Conservation (phyloP, 2,329 filamentous ascomycete genomes). For the Alternaria solani region DNA sequence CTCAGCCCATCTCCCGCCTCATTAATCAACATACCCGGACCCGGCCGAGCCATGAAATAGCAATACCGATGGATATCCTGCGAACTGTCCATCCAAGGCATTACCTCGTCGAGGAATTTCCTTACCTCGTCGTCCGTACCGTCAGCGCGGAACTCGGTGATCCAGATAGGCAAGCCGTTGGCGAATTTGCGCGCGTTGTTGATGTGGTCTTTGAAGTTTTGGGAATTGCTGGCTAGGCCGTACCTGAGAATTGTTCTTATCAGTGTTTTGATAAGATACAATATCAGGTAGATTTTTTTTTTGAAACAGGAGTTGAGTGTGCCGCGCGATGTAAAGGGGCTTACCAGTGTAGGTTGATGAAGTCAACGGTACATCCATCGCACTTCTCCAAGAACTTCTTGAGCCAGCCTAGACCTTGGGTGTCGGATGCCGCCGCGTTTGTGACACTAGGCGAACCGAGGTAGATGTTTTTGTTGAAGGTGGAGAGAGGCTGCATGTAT, state of each 20-base stretch:
- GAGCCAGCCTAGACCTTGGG: conserved; percentile 37
- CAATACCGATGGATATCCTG: conserved; percentile 44
- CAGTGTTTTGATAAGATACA: background rate
- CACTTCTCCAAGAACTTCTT: conserved; percentile 38
- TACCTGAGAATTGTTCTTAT: conserved; percentile 23
- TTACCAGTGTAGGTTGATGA: conserved; percentile 46
- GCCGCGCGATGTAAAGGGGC: too few species aligned
- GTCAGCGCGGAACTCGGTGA: conserved; percentile 43
- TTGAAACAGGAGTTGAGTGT: background rate
- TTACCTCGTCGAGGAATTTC: conserved; percentile 34
- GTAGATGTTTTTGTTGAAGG: conserved; percentile 28
- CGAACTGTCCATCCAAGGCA: conserved; percentile 45
- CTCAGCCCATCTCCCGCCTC: conserved; percentile 23
- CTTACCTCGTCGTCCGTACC: conserved; percentile 30
- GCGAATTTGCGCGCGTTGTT: conserved; percentile 51
- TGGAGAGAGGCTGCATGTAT: conserved; percentile 30
- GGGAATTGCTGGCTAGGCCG: conserved; percentile 23
- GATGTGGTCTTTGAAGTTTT: conserved; percentile 50
- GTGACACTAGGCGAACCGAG: conserved; percentile 46
- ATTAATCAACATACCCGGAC: conserved; percentile 27
- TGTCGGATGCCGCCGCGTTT: conserved; percentile 23
- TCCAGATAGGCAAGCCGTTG: conserved; percentile 57
- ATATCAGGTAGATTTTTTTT: background rate
- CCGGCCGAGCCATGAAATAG: conserved; percentile 32
- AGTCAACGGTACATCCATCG: conserved; percentile 44